Conservation (phyloP, 257 asterid species). For the Capsicum pubescens region DNA sequence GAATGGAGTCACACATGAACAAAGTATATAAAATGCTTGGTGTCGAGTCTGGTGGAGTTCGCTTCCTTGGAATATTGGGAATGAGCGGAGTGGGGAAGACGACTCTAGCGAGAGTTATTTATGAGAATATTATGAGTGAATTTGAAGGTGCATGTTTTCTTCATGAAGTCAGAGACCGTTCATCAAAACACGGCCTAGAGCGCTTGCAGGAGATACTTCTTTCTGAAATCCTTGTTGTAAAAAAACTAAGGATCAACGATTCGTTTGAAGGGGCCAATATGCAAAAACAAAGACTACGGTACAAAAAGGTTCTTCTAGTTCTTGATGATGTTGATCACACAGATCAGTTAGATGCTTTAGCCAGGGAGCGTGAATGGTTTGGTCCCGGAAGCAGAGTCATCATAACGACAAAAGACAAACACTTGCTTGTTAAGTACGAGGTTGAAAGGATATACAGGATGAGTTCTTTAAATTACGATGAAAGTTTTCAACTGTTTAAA, state of each 20-base stretch:
- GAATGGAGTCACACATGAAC: background rate
- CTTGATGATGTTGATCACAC: slow-evolving; percentile 22
- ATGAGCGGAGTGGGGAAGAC: slow-evolving; percentile 17
- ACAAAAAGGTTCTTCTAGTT: background rate
- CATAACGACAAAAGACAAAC: slow-evolving; percentile 15
- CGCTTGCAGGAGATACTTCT: background rate
- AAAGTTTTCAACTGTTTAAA: too few relatives aligned
- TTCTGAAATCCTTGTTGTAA: background rate
- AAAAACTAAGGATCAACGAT: background rate
- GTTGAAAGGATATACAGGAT: background rate
- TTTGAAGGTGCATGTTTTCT: background rate
- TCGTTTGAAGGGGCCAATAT: background rate
- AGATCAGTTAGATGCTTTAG: slow-evolving; percentile 8
- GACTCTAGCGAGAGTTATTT: background rate
- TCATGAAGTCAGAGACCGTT: background rate
- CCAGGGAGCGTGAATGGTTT: background rate
- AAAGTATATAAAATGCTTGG: background rate
- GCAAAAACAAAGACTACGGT: background rate
- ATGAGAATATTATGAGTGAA: background rate
- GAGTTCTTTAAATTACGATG: background rate
- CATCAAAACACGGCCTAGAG: slow-evolving; percentile 6
- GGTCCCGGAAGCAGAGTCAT: slow-evolving; percentile 27
- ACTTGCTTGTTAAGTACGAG: background rate
- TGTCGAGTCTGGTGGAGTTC: background rate
- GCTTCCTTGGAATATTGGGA: background rate